Conservation (phyloP, 352 stramenopile species). For the Phytophthora pluvialis region DNA sequence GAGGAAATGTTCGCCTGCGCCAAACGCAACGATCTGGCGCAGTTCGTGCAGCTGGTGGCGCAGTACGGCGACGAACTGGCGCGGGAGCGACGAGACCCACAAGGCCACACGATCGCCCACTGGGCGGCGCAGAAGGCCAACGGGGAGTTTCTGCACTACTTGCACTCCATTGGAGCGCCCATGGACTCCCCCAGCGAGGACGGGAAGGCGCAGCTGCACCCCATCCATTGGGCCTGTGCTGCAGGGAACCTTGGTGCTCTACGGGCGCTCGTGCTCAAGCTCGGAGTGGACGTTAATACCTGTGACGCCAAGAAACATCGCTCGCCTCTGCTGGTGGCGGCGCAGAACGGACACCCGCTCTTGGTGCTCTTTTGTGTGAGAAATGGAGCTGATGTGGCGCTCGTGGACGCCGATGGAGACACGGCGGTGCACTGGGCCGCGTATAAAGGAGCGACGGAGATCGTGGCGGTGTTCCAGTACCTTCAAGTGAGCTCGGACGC, state of each 20-base stretch:
- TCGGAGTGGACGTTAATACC: slow-evolving; percentile 78
- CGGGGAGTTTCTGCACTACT: slow-evolving; percentile 63
- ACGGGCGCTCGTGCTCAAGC: slow-evolving; percentile 59
- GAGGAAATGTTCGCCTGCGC: slow-evolving; percentile 73
- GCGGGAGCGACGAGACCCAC: slow-evolving; percentile 47
- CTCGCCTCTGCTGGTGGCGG: slow-evolving; percentile 76
- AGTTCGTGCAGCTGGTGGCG: slow-evolving; percentile 58
- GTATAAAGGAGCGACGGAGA: slow-evolving; percentile 87
- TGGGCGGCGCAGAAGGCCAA: slow-evolving; percentile 70
- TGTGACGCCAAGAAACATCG: slow-evolving; percentile 74
- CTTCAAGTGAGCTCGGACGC: slow-evolving; percentile 67
- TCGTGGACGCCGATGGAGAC: slow-evolving; percentile 74
- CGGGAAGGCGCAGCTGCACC: slow-evolving; percentile 64
- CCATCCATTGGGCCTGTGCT: slow-evolving; percentile 87
- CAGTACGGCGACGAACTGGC: slow-evolving; percentile 50
- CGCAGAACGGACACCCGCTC: slow-evolving; percentile 77
- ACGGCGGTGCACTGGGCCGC: slow-evolving; percentile 87
- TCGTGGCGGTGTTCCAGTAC: slow-evolving; percentile 86
- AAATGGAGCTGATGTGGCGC: slow-evolving; percentile 67
- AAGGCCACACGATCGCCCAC: slow-evolving; percentile 77
- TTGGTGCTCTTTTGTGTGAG: slow-evolving; percentile 82
- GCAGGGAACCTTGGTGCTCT: slow-evolving; percentile 75
- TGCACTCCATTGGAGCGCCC: slow-evolving; percentile 50
- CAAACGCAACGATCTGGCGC: slow-evolving; percentile 62
- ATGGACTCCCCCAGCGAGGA: slow-evolving; percentile 66